Evolutionary conservation across 2,329 filamentous ascomycete species (phyloP), one percentile per base, ranked within the genome.

Genomic region (Claviceps paspali): DNA sequence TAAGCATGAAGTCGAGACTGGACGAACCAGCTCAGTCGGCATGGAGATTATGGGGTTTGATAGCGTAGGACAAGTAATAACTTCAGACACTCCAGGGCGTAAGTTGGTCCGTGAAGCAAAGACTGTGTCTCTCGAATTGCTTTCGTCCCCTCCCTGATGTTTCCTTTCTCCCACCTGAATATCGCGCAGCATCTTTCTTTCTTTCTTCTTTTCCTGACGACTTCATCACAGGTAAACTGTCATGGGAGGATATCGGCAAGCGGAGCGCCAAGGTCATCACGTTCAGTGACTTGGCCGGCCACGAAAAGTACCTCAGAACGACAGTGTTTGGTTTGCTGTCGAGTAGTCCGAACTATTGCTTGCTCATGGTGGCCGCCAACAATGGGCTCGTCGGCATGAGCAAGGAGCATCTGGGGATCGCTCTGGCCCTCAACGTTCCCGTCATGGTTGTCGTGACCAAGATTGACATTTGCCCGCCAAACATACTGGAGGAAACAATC

Each of bases 41-140:
- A 92, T 96, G 87, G 91, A 98, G 58, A 96, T 96, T 43, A 86
- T 96, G 80, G 91, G 91, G 2, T 98, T 95, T 49, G 86, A 96
- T 57, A 85, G 81, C 35, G 71, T 73, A 38, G 88, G 91, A 21
- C 75, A 87, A 19, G 80, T 94, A 21, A 73, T 96, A 12, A 74
- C 77, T 12, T 88, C 83, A 28, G 81, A 81, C 41, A 81, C 79
- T 0, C 82, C 87, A 2, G 88, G 86, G 1, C 75, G 91, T 55
- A 84, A 80, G 61, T 56, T 14, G n/a, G 7, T n/a, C 14, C 14
- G 5, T 6, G 22, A 27, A 32, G 30, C 30, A n/a, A 12, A 32
- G n/a, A n/a, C n/a, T n/a, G n/a, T n/a, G n/a, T n/a, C n/a, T n/a
- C n/a, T n/a, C n/a, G n/a, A n/a, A n/a, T n/a, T n/a, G n/a, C n/a